A percentile compares a stretch with the other conserved stretches of the same genome.
Conservation (phyloP, 768 basidiomycete genomes). For the Phanerochaete sordida region DNA sequence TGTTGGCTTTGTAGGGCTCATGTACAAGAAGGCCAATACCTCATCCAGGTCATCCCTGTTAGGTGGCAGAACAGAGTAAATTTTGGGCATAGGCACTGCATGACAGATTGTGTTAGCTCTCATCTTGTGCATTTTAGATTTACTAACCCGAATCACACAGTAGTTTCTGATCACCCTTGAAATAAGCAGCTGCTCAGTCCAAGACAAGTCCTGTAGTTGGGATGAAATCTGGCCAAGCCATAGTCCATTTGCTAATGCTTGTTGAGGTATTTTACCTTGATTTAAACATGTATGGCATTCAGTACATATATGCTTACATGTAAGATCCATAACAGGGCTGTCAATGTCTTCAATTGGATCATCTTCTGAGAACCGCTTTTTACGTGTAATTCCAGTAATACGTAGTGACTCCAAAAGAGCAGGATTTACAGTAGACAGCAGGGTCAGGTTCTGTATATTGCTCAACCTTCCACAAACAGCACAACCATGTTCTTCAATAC, state of each 20-base stretch:
- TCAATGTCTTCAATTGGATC: not conserved
- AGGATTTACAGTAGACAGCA: not conserved
- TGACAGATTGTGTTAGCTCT: conserved; percentile 31
- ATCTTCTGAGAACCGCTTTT: not conserved
- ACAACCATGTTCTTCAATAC: not conserved
- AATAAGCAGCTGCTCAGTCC: conserved; percentile 29
- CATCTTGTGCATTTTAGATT: conserved; percentile 26
- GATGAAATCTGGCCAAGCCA: conserved; percentile 34
- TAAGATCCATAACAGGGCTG: not conserved
- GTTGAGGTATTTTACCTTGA: not conserved
- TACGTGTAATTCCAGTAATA: not conserved
- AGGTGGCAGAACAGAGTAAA: conserved; percentile 32
- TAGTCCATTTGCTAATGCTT: conserved; percentile 30
- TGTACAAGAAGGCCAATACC: conserved; percentile 27
- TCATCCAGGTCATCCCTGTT: conserved; percentile 29
- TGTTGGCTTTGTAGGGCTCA: conserved; percentile 27
- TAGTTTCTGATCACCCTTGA: conserved; percentile 16
- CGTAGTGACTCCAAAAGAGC: not conserved
- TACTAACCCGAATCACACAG: conserved; percentile 15
- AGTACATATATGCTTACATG: not conserved
- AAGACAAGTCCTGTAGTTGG: conserved; percentile 24
- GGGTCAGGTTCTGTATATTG: not conserved
- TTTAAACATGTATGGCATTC: not conserved
- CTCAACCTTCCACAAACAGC: not conserved
- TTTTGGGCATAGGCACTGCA: conserved; percentile 26